These are phyloP conservation scores for Cyberlindnera saturnus DNA, from an alignment of 805 yeast genomes.

Conservation along the genomic window DNA sequence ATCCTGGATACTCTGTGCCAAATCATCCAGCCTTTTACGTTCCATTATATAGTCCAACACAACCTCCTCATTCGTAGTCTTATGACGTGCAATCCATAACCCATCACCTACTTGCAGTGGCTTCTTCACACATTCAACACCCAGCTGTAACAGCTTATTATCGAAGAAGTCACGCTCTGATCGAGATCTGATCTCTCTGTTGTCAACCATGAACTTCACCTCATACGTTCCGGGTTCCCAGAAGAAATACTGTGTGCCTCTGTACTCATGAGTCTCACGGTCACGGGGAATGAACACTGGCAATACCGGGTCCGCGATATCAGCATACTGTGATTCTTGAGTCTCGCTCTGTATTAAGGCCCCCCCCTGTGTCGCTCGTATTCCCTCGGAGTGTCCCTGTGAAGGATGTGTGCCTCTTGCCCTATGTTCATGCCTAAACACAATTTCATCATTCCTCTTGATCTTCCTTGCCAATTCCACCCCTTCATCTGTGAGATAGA, in stretches of 20 bases:
- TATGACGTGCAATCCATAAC: conserved; percentile 78
- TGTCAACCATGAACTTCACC: conserved; percentile 64
- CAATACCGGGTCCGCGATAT: conserved; percentile 1
- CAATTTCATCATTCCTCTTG: conserved; percentile 37
- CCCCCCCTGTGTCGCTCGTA: no score
- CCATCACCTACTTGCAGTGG: conserved; percentile 82
- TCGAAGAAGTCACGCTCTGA: conserved; percentile 67
- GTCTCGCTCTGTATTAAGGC: not conserved
- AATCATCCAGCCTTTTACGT: conserved; percentile 83
- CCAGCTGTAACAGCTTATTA: conserved; percentile 41
- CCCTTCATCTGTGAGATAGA: conserved; percentile 68
- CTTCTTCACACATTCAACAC: conserved; percentile 45
- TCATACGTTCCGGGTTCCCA: conserved; percentile 65
- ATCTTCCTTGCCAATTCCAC: conserved; percentile 52
- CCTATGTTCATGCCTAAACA: conserved; percentile 21
- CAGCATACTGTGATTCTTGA: not conserved
- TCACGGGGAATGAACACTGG: conserved; percentile 2
- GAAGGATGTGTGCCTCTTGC: conserved; percentile 14
- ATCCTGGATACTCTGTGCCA: conserved; percentile 75
- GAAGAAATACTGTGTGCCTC: conserved; percentile 22
- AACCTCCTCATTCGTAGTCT: conserved; percentile 49
- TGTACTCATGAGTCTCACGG: conserved; percentile 1
- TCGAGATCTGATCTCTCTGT: conserved; percentile 70
- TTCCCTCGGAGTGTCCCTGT: not conserved
- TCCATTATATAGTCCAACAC: conserved; percentile 82